Evolutionary conservation across 257 asterid species (phyloP).

Genomic region (Verbascum thapsus): DNA sequence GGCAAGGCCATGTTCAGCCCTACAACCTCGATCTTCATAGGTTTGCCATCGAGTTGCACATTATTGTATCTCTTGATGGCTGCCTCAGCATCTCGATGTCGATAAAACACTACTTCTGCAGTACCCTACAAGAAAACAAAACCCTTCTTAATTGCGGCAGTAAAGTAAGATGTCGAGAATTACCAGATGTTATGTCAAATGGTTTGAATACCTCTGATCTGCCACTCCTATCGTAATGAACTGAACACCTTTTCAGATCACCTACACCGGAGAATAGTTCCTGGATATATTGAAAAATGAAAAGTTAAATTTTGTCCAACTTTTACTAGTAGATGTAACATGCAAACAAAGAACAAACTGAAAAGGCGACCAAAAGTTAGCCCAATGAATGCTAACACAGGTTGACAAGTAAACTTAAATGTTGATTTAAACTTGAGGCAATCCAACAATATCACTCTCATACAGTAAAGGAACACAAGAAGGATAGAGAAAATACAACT

Average conservation of each 20-base stretch:
- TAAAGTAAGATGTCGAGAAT: background rate
- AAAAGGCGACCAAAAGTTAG: background rate
- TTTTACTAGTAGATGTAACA: background rate
- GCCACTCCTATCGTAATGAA: slow-evolving; percentile 56
- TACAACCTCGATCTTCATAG: slow-evolving; percentile 64
- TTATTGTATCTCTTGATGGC: slow-evolving; percentile 67
- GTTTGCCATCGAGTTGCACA: slow-evolving; percentile 74
- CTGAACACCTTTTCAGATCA: slow-evolving; percentile 39
- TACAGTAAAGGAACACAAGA: background rate
- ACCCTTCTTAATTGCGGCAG: slow-evolving; percentile 1
- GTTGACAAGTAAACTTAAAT: background rate
- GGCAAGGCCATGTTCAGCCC: slow-evolving; percentile 50
- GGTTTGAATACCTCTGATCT: slow-evolving; percentile 46
- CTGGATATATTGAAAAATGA: slow-evolving; percentile 31
- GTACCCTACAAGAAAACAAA: slow-evolving; percentile 32
- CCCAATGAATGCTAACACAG: background rate
- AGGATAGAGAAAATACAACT: background rate
- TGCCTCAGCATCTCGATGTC: slow-evolving; percentile 56
- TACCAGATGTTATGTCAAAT: slow-evolving; percentile 1
- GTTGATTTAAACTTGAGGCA: background rate
- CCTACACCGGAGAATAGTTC: slow-evolving; percentile 54
- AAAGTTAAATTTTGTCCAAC: slow-evolving; percentile 13
- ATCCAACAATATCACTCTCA: background rate
- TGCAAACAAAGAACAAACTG: background rate
- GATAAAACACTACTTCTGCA: slow-evolving; percentile 58